phyloP scores from a whole-genome alignment of 2,329 filamentous ascomycete genomes.

The Ophiostoma piceae region DNA sequence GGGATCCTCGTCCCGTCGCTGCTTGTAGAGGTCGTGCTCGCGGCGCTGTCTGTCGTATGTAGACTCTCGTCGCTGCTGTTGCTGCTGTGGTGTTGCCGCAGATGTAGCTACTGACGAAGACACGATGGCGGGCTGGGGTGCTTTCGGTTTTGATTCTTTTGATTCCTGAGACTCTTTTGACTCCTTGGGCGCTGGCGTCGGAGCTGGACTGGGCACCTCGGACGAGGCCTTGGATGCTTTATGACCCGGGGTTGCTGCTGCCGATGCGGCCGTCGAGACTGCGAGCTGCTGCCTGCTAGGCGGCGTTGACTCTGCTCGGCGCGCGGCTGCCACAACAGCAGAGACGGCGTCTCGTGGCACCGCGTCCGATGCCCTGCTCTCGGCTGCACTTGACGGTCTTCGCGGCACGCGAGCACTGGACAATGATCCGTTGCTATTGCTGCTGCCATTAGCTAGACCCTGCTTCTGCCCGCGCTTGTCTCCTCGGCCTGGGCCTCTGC shows the following conservation, averaged over 20 bases:
- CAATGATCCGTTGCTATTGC: not conserved
- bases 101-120: conserved; percentile 20
- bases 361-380: not conserved
- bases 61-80: conserved; percentile 40
- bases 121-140: conserved; percentile 36
- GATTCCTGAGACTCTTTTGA: not conserved
- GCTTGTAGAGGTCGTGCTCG: conserved; percentile 87
- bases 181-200: not conserved
- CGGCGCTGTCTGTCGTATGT: conserved; percentile 67
- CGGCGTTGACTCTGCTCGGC: conserved; percentile 13
- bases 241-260: conserved; percentile 22
- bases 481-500: not conserved
- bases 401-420: not conserved
- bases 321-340: conserved; percentile 1
- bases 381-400: conserved; percentile 10
- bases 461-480: not conserved
- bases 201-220: not conserved
- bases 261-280: not conserved
- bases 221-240: conserved; percentile 1
- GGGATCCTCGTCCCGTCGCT: conserved; percentile 80
- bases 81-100: conserved; percentile 22
- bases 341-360: conserved; percentile 6
- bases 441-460: not conserved
- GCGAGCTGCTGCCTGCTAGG: conserved; percentile 13
- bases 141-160: conserved; percentile 23